Evolutionary conservation across 129 eudicot species (phyloP), one percentile per base, ranked within the genome.

Genomic region (Arctium lappa): DNA sequence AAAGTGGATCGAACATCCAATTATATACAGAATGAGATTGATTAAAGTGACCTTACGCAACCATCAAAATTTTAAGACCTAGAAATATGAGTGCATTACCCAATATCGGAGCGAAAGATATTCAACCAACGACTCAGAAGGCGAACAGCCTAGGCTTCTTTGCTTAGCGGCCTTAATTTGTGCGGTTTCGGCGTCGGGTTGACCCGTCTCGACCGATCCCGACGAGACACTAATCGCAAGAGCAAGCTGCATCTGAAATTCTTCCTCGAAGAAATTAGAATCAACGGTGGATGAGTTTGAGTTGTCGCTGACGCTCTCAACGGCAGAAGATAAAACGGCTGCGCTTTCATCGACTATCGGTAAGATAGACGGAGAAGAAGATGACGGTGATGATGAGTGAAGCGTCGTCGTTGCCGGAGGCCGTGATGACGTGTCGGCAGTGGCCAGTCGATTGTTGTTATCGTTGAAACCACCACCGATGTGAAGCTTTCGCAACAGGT

Each of bases 191-290:
- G 91, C 84, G 46, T 94, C 95, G 9, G 87, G 83, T 48, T 85
- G 89, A 68, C 86, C 70, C 0, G 79, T 73, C 79, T 79, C 86
- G 5, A 78, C 84, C 82, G 87, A 92, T 13, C 86, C 85, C 72
- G 87, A 93, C 46, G 98, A 94, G n/a, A 88, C 97, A 78, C 98
- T 94, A 50, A 94, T 89, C 85, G 98, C 98, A 85, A 94, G 77
- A 38, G 98, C 98, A 85, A 94, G 88, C 71, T 94, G 95, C 86
- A 94, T 86, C 88, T 94, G 97, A 38, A 87, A 94, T 82, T 94
- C 98, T 89, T 94, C 98, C 87, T 94, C 97, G 72, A 92, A 86
- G 87, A 86, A 94, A 85, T 80, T 89, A 4, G 87, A 90, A 72
- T 88, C 91, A 36, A 72, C 82, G 3, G 86, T 75, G 16, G 79